A percentile compares a stretch with the other conserved stretches of the same genome.
Conservation (phyloP, 2,329 filamentous ascomycete genomes). For the Aspergillus proliferans region DNA sequence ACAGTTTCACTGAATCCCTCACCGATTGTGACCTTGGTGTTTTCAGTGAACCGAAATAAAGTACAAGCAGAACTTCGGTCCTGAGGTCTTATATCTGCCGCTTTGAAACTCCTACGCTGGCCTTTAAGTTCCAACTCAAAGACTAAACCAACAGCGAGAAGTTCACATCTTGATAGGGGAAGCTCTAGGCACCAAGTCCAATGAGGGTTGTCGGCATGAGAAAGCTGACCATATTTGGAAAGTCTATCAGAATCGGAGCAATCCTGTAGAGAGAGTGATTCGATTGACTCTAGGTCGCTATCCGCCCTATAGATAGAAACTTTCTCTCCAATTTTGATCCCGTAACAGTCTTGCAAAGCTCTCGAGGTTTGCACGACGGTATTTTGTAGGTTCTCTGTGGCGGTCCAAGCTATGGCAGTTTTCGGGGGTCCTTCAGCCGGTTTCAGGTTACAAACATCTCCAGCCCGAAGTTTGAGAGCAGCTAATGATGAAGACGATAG, state of each 20-base stretch:
- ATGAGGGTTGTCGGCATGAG: conserved; percentile 31
- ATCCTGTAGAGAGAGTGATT: conserved; percentile 57
- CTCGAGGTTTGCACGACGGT: conserved; percentile 68
- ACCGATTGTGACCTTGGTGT: conserved; percentile 29
- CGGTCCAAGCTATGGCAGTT: conserved; percentile 58
- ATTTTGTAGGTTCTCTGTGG: conserved; percentile 57
- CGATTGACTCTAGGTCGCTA: conserved; percentile 48
- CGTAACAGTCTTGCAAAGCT: conserved; percentile 64
- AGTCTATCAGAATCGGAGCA: conserved; percentile 41
- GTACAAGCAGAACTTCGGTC: conserved; percentile 32
- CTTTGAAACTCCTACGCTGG: conserved; percentile 56
- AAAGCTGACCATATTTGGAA: conserved; percentile 30
- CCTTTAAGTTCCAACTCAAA: conserved; percentile 59
- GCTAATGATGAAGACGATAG: conserved; percentile 52
- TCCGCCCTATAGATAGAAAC: conserved; percentile 55
- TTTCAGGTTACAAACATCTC: conserved; percentile 48
- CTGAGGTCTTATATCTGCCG: conserved; percentile 50
- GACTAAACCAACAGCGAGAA: conserved; percentile 62
- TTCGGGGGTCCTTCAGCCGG: conserved; percentile 37
- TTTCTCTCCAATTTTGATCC: conserved; percentile 65
- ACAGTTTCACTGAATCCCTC: conserved; percentile 12
- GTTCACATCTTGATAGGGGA: conserved; percentile 52
- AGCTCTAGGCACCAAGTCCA: conserved; percentile 47
- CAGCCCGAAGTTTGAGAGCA: conserved; percentile 49
- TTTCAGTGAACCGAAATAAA: conserved; percentile 30